Evolutionary conservation across 148 eudicot species (phyloP), one percentile per base, ranked within the genome.

Genomic region (Spergularia marina): DNA sequence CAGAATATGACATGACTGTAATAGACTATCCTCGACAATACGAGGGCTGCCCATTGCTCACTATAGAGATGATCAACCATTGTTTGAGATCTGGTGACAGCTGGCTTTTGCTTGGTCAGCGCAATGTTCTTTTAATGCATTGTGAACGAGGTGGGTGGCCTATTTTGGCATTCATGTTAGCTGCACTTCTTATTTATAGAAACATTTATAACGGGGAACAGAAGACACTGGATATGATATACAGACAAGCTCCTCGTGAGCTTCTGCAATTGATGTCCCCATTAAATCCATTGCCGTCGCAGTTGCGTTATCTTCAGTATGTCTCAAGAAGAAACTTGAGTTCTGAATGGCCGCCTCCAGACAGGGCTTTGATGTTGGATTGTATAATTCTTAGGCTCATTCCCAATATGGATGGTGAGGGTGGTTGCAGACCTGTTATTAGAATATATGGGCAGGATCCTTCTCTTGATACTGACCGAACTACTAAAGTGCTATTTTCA

Each of bases 131-230:
- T 12, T 82, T 93, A 74, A 86, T 91, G 97, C 94, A 93, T 72
- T 93, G 94, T 71, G 91, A 93, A 64, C 80, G 85, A 69, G 94
- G 90, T 69, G 92, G 89, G 6, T 91, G 94, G 90, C 94, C 94
- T 12, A 76, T 89, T 74, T 74, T 93, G 78, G 94, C 91, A 21
- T 93, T 91, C 81, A 88, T 91, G 94, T 83, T 93, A 60, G 94
- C 97, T 41, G 87, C 92, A n/a, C 89, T 93, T 53, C 80, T 93
- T 77, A 84, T 91, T 44, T 89, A 88, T 65, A 84, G 87, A 76
- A 91, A 93, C 74, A 82, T 87, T 39, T 91, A 82, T 60, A 80
- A 83, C 12, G 91, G 87, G 72, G 98, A 93, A 68, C 87, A 85
- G 54, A 91, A 79, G 79, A 93, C 97, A 68, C 76, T 93, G 67